Evolutionary conservation across 78 protist genomes (phyloP), one percentile per base, ranked within the genome.

Genomic region (Monosiga brevicollis): DNA sequence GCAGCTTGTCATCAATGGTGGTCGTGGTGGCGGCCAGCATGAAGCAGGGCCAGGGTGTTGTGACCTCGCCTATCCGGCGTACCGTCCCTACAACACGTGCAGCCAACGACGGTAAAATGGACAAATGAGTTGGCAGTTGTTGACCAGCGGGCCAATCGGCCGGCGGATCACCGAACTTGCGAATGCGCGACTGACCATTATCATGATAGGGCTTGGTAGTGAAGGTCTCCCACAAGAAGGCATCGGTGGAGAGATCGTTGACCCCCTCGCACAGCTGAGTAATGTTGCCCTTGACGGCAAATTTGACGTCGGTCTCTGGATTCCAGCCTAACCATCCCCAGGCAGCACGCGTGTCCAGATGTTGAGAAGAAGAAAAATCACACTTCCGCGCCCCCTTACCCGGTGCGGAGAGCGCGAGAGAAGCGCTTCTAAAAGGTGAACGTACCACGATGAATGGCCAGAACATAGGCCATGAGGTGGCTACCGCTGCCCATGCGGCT

Each of bases 1-100:
- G 42, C 23, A 9, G 32, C 10, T 35, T 11, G 25, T 79, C 38
- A 2, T 79, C 83, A 36, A 79, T 10, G 42, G 34, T 11, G 2
- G 41, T 38, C 29, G 1, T 0, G 34, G 42, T 0, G 43, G 36
- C 43, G 78, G 84, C 84, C 2, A 81, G 26, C 55, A 73, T 37
- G 76, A 81, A 81, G 77, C 43, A 6, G 36, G 84, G 84, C 84
- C 84, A 81, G 36, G 84, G 84, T 24, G 84, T 81, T 20, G 39
- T n/a, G 36, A 49, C 20, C 25, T 81, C 79, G 37, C 84, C 84
- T 34, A 81, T n/a, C 25, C 39, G 74, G 40, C 74, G n/a, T 1
- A 81, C 38, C 2, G 25, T 10, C 37, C 83, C 83, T 29, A 71
- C 36, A 10, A 49, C n/a, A n/a, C n/a, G n/a, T n/a, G n/a, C n/a